Base-by-base conservation (phyloP, 2,329 filamentous ascomycete genomes). In the Curvularia sp. region DNA sequence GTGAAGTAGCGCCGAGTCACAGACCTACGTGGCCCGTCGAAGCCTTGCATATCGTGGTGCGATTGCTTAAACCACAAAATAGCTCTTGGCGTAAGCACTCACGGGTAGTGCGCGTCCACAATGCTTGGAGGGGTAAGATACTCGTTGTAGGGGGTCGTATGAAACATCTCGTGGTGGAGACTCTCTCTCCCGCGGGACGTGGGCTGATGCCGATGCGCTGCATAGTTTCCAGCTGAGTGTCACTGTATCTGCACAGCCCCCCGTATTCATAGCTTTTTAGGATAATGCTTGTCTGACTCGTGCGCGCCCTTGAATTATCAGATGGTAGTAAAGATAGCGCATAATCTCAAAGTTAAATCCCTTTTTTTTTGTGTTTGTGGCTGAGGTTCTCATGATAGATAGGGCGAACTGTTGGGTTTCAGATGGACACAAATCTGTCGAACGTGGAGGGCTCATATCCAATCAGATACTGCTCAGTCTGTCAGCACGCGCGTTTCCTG, bases 401-500 rank as follows among this genome's bases (percentile, higher is more conserved):
- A 24, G 26, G 12, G 22, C 26, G 24, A 42, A 38, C 49, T 33
- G 49, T 24, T 24, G 24, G 28, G 30, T 13, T 39, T 57, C 31
- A 49, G 18, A 49, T 58, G 44, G 53, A 58, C 1, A 64, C 44
- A 5, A 38, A 39, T 20, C 50, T 39, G 9, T 47, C 43, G 10
- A 48, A 55, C 6, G n/a, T 1, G n/a, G 33, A 50, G 13, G 44
- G 7, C 20, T 60, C 57, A 33, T 30, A 46, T 61, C 38, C 52
- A 52, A 56, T 63, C 52, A 57, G 42, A 30, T 54, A 57, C 57
- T 63, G 28, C n/a, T 18, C 15, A 4, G 8, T 38, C 33, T 49
- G 52, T 64, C 49, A 65, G 63, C 54, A 18, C n/a, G 58, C 35
- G 38, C 26, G 41, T 38, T 20, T 9, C n/a, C 31, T 26, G 38